phyloP scores from a whole-genome alignment of 2,329 filamentous ascomycete genomes.

The Davidsoniella eucalypti region DNA sequence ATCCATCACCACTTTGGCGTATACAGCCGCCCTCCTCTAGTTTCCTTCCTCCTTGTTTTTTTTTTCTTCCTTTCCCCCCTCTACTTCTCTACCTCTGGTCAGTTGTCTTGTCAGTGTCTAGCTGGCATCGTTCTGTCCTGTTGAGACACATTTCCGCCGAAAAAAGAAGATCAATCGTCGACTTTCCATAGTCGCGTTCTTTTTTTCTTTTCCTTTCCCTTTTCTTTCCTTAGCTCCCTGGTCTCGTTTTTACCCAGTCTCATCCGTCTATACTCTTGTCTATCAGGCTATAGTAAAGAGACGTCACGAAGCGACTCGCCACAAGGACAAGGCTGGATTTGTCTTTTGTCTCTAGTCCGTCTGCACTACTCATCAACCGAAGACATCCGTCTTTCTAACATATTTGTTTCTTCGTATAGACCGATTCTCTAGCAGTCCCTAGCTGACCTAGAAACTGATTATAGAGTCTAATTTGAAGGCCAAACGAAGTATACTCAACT shows the following conservation, averaged over 20 bases:
- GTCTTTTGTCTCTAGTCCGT: no score
- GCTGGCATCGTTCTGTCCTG: constrained; percentile 14
- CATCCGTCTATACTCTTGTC: constrained; percentile 9
- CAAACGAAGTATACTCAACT: no score
- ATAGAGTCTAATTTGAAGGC: no score
- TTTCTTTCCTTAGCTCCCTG: background rate
- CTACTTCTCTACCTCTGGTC: constrained; percentile 11
- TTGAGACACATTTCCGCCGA: constrained; percentile 10
- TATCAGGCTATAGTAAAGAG: constrained; percentile 13
- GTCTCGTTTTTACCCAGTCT: background rate
- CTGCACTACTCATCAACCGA: no score
- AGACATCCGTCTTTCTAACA: no score
- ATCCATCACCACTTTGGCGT: background rate
- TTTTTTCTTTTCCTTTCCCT: constrained; percentile 7
- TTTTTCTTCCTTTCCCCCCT: constrained; percentile 11
- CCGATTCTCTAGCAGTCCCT: no score
- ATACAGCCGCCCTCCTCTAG: background rate
- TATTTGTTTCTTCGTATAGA: no score
- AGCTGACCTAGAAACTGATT: no score
- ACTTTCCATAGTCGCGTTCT: constrained; percentile 9
- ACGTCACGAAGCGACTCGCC: no score
- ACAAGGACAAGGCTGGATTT: no score
- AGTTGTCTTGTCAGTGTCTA: constrained; percentile 14
- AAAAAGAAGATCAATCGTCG: constrained; percentile 10
- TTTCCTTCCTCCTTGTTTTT: constrained; percentile 10